Evolutionary conservation across 2,329 filamentous ascomycete genomes (phyloP), one percentile per base, ranked within the genome.

Genomic region (Sclerotinia trifoliorum): DNA sequence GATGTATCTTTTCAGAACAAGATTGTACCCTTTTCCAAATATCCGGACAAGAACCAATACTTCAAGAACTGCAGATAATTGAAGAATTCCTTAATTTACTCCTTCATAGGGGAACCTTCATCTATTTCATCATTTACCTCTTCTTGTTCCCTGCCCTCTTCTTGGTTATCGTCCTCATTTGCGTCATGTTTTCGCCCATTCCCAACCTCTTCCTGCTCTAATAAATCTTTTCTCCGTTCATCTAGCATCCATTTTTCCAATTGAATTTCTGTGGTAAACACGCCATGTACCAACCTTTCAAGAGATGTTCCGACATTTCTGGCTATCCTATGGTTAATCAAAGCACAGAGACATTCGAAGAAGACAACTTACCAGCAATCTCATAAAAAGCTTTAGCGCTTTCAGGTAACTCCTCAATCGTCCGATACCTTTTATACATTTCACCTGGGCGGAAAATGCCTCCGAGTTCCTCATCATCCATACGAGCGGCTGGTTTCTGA

Each of bases 301-400:
- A 77, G 24, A 56, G 71, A 70, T 10, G 74, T 71, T 3, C 76
- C 75, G 0, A 70, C 66, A 62, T 73, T 75, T 13, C 68, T 67
- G 49, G 75, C 76, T 78, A 69, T 26, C 19, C 26, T 46, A 54
- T 70, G 48, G 63, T 58, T 60, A 68, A 54, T 55, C 35, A 62
- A 49, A 55, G 17, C n/a, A 19, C 2, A 24, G 39, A 63, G 29
- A 48, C 21, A 8, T 26, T 8, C 24, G 35, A 63, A 2, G 48
- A 51, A 21, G 39, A 35, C 15, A 39, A 67, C 55, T 77, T 77
- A 66, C 82, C 82, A 51, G 80, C 80, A 69, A 79, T 78, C 17
- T 75, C 75, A 69, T 82, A 83, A 57, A 85, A 80, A 0, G 73
- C 71, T 55, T 75, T 82, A 0, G 81, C 82, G 3, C 73, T 71